Conservation (phyloP, 331 rosid genomes). For the Prunus yedoensis region DNA sequence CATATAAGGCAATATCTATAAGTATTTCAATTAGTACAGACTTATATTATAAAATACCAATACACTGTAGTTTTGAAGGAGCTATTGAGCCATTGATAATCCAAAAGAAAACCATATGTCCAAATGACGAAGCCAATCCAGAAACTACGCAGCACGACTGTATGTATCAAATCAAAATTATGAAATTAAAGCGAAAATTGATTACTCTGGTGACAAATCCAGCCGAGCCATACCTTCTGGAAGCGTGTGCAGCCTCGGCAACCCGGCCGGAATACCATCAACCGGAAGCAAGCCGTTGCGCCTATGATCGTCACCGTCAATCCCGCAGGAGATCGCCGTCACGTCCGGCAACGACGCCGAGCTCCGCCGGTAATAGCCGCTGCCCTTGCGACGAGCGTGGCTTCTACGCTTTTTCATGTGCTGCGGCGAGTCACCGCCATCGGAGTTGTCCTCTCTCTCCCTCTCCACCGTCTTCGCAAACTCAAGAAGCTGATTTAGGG, state of each 20-base stretch:
- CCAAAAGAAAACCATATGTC: conserved; percentile 7
- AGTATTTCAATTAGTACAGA: not conserved
- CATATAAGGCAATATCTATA: not conserved
- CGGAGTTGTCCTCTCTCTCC: conserved; percentile 38
- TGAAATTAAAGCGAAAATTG: conserved; percentile 7
- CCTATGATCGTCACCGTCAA: conserved; percentile 47
- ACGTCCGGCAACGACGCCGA: conserved; percentile 86
- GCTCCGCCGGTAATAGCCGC: conserved; percentile 41
- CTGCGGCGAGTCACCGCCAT: conserved; percentile 41
- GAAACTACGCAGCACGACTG: not conserved
- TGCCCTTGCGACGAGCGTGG: conserved; percentile 41
- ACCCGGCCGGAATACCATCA: conserved; percentile 78
- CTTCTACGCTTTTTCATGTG: conserved; percentile 50
- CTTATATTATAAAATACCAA: not conserved
- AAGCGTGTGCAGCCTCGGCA: conserved; percentile 84
- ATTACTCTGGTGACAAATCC: conserved; percentile 28
- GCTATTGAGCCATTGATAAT: conserved; percentile 5
- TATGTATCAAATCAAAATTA: conserved; percentile 8
- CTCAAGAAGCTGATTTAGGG: conserved; percentile 83
- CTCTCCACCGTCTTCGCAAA: conserved; percentile 79
- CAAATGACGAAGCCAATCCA: conserved; percentile 4
- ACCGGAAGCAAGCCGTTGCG: conserved; percentile 50
- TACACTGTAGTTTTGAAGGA: conserved; percentile 2
- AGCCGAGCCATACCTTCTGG: conserved; percentile 65
- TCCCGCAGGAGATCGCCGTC: conserved; percentile 49